Evolutionary conservation across 2,329 filamentous ascomycete species (phyloP).

Genomic region (Diaporthe velutina): DNA sequence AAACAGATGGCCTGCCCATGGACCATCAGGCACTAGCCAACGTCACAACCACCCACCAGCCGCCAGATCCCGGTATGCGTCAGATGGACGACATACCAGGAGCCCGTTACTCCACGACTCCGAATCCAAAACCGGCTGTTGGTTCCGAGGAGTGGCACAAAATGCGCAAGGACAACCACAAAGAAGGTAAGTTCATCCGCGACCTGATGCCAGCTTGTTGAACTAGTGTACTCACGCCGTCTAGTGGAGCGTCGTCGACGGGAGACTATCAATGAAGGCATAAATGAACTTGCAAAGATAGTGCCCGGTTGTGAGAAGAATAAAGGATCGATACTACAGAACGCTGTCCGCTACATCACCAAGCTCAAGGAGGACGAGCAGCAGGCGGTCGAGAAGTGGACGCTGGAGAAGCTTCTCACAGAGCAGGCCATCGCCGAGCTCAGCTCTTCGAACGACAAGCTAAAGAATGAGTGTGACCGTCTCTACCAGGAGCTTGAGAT

Average conservation of each 20-base stretch:
- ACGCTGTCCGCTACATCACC: slow-evolving; percentile 93
- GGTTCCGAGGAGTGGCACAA: slow-evolving; percentile 99
- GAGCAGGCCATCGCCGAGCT: slow-evolving; percentile 92
- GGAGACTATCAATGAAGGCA: slow-evolving; percentile 98
- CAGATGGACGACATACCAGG: slow-evolving; percentile 42
- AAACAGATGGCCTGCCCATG: slow-evolving; percentile 51
- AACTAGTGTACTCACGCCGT: slow-evolving; percentile 39
- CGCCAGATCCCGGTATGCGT: slow-evolving; percentile 40
- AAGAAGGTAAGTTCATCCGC: slow-evolving; percentile 79
- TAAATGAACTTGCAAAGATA: slow-evolving; percentile 97
- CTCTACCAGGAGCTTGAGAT: slow-evolving; percentile 83
- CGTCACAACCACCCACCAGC: slow-evolving; percentile 24
- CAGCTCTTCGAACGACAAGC: slow-evolving; percentile 86
- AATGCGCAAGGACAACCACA: slow-evolving; percentile 96
- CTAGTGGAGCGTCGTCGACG: slow-evolving; percentile 94
- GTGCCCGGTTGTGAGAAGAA: slow-evolving; percentile 99
- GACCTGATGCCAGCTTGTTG: not conserved
- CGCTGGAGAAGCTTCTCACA: slow-evolving; percentile 88
- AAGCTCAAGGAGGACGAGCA: slow-evolving; percentile 95
- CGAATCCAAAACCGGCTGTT: slow-evolving; percentile 83
- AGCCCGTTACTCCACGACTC: slow-evolving; percentile 56
- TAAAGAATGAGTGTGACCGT: slow-evolving; percentile 83
- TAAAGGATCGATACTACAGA: slow-evolving; percentile 95
- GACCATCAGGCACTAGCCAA: slow-evolving; percentile 39
- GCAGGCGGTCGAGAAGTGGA: slow-evolving; percentile 95